Base-by-base conservation (phyloP, 208 protist species). In the Leishmania braziliensis region DNA sequence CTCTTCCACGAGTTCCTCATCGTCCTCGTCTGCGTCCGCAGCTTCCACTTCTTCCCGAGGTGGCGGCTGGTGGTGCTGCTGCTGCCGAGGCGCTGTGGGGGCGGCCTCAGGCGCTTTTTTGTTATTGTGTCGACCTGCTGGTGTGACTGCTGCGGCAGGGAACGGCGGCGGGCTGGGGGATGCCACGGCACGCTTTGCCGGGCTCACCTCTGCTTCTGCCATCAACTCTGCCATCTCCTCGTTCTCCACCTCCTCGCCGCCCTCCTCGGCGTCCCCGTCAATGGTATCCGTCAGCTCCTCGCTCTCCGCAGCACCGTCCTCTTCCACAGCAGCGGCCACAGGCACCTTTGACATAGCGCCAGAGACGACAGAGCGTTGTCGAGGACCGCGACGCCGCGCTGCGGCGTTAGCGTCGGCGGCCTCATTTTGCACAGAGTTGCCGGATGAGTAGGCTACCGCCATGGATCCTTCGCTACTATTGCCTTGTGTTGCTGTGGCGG, bases 251-350 rank as follows among this genome's bases (percentile, higher is more conserved):
- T 81, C 86, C 71, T 78, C 80, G 14, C 36, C 76, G 5, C 68
- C 74, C 43, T 84, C 74, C 3, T 79, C 83, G 33, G 71, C 84
- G 16, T 70, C 77, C 63, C 87, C 83, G 68, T 83, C 82, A 43
- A 39, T 71, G 18, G 68, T 76, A 84, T 73, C 39, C 81, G 80
- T 36, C 84, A 75, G 80, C 9, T 87, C 87, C 43, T 89, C 81
- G 48, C 60, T 85, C 65, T 86, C 88, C 33, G 85, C 82, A n/a
- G 56, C 60, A 18, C 58, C 81, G 46, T 79, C 66, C 46, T 79
- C 77, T 58, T 70, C 65, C 60, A 79, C 56, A 23, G 54, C 72
- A 43, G 39, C 70, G 10, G 69, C n/a, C 58, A 14, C 29, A 10
- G 62, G n/a, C 29, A 29, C 29, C 29, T 33, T 66, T 39, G 62